phyloP scores from a whole-genome alignment of 768 basidiomycete genomes.

The Phanerochaete carnosa region DNA sequence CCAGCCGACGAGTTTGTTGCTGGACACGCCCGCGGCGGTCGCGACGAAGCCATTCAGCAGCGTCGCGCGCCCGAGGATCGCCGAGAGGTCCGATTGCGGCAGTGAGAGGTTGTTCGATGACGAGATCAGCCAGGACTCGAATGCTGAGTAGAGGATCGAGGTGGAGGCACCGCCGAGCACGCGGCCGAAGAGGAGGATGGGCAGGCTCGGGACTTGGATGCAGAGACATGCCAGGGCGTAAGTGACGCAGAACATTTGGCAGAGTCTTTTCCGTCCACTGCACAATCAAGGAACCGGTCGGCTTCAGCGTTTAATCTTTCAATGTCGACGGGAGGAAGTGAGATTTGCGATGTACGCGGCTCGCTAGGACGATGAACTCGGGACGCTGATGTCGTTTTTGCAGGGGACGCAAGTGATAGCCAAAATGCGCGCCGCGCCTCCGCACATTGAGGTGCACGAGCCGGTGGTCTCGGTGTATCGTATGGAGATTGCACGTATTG shows the following conservation, averaged over 20 bases:
- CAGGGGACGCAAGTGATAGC: no score
- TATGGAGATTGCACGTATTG: neutral
- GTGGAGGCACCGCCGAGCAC: constrained; percentile 70
- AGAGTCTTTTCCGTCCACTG: constrained; percentile 66
- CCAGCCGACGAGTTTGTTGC: constrained; percentile 57
- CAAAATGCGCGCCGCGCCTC: neutral
- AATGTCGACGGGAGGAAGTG: no score
- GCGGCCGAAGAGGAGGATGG: constrained; percentile 60
- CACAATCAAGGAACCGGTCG: neutral
- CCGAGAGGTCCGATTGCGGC: constrained; percentile 55
- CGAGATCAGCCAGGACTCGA: constrained; percentile 77
- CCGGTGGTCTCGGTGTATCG: neutral
- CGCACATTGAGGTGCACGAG: neutral
- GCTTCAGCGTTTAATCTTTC: neutral
- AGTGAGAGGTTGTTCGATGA: constrained; percentile 50
- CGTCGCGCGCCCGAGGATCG: constrained; percentile 71
- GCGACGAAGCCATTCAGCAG: constrained; percentile 74
- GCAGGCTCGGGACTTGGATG: constrained; percentile 53
- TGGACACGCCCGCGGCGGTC: constrained; percentile 59
- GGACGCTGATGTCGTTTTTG: no score
- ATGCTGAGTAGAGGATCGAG: constrained; percentile 71
- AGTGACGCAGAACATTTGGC: constrained; percentile 68
- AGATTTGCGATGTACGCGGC: no score
- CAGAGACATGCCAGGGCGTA: constrained; percentile 59
- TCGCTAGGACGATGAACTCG: no score